Base-by-base conservation (phyloP, 2,329 filamentous ascomycete species). In the Fusarium succisae region DNA sequence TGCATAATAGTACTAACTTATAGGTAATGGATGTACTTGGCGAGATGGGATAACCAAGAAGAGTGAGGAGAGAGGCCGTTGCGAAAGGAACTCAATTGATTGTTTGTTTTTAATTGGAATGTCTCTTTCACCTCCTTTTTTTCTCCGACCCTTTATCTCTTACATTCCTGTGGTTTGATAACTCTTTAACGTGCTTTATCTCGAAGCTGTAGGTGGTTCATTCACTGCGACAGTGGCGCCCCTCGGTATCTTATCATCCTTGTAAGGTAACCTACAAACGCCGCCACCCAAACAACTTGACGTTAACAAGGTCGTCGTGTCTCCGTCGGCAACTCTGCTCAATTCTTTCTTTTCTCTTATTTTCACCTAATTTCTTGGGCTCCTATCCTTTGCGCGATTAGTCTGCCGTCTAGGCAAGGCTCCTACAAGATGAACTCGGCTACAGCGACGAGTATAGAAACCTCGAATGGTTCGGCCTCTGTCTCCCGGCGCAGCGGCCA, bases 381-480 rank as follows among this genome's bases (percentile, higher is more conserved):
- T 51, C 39, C 44, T 28, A 20, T 43, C 17, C 35, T 26, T 60
- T 41, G 44, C 45, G 35, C 59, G 20, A 70, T 59, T 45, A 54
- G 69, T 73, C 72, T 73, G 65, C 67, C 66, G 38, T 60, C 32
- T 38, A 48, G 73, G 67, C 75, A 70, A 68, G 55, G 39, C 54
- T 72, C 47, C 61, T 53, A 61, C 55, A 78, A 56, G 59, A 85
- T 86, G 85, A 84, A 83, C 67, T 83, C 84, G 70, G 81, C 83
- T 57, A 86, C 84, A 57, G 74, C 81, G 51, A 83, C 82, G 53
- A 81, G 80, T 72, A 76, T 79, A 69, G 79, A 81, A 70, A 76
- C 77, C 63, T 73, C 77, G 61, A 79, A 74, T 69, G 79, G 78
- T 71, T 73, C 76, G 14, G 50, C 66, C 41, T 66, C 75, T 61